phyloP scores from a whole-genome alignment of 345 rosid genomes.

The Eucalyptus marginata region DNA sequence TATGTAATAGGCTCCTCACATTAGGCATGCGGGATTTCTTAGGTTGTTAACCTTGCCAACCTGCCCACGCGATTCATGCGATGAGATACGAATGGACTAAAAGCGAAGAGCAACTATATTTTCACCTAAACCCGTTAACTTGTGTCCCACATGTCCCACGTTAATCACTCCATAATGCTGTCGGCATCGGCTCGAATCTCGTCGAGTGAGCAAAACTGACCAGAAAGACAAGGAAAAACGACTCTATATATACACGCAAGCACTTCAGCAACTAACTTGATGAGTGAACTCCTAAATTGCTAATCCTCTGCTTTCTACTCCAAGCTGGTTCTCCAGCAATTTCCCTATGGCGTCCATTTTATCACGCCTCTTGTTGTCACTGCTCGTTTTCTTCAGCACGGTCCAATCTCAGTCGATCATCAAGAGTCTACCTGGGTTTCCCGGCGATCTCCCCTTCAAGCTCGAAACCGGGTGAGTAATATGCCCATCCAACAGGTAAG shows the following conservation, averaged over 20 bases:
- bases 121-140: not conserved
- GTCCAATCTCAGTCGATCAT: not conserved
- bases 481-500: not conserved
- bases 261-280: not conserved
- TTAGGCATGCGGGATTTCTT: not conserved
- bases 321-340: not conserved
- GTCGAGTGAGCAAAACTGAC: not conserved
- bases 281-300: not conserved
- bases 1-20: not conserved
- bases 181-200: not conserved
- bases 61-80: not conserved
- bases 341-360: not conserved
- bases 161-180: not conserved
- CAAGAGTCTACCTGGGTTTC: slow-evolving; percentile 2
- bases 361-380: not conserved
- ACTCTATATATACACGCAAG: not conserved
- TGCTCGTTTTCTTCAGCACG: not conserved
- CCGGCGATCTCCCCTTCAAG: slow-evolving; percentile 9
- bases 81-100: not conserved
- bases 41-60: not conserved
- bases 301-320: not conserved
- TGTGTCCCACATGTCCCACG: too few species aligned
- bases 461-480: slow-evolving; percentile 7
- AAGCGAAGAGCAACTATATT: not conserved
- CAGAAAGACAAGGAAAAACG: not conserved